Conservation (phyloP, 495 filamentous ascomycete species). For the Penicillium roqueforti region DNA sequence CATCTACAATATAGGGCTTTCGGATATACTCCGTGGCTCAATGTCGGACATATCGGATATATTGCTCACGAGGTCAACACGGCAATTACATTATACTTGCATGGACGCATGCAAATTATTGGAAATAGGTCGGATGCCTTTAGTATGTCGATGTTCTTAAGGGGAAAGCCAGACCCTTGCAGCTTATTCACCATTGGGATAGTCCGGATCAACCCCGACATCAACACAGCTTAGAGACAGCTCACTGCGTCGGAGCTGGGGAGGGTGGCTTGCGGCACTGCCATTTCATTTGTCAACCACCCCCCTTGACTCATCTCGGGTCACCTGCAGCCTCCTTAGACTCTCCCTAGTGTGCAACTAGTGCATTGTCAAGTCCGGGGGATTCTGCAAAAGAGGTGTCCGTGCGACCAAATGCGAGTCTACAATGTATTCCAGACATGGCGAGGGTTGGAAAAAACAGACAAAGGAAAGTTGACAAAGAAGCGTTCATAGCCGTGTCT, state of each 20-base stretch:
- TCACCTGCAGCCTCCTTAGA: conserved; percentile 29
- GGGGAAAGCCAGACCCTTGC: conserved; percentile 1
- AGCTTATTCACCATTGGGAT: not conserved
- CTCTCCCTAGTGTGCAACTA: conserved; percentile 19
- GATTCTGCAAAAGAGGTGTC: conserved; percentile 32
- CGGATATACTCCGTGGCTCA: not conserved
- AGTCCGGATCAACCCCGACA: not conserved
- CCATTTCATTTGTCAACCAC: conserved; percentile 26
- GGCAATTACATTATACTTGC: not conserved
- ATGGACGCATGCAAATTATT: not conserved
- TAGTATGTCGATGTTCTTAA: not conserved
- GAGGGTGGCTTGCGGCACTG: conserved; percentile 11
- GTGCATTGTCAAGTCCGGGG: conserved; percentile 24
- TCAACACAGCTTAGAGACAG: not conserved
- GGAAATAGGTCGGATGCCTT: not conserved
- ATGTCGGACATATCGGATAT: not conserved
- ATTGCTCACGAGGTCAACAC: not conserved
- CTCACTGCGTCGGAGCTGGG: conserved; percentile 1
- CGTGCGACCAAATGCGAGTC: conserved; percentile 16
- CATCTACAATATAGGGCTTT: no score
- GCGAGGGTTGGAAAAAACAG: not conserved
- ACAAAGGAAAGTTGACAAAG: not conserved
- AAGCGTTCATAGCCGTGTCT: not conserved
- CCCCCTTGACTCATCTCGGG: conserved; percentile 25
- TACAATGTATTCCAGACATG: not conserved